phyloP scores from a whole-genome alignment of 768 basidiomycete genomes.

The Pisolithus sp. region DNA sequence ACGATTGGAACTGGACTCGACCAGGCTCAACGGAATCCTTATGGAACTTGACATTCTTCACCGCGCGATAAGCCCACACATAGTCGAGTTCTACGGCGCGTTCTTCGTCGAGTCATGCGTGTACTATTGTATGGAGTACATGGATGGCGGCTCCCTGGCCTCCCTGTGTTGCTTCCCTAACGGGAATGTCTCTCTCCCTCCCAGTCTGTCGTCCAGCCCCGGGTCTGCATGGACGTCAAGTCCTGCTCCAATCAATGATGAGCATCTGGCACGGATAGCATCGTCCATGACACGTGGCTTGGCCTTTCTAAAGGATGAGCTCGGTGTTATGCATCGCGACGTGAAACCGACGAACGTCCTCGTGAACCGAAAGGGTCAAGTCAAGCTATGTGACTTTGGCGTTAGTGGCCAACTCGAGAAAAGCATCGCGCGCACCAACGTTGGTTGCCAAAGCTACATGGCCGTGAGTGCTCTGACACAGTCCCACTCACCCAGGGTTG shows the following conservation, averaged over 20 bases:
- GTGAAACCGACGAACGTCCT: conserved; percentile 95
- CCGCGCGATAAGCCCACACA: conserved; percentile 83
- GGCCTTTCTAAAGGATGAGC: conserved; percentile 89
- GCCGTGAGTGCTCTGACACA: conserved; percentile 53
- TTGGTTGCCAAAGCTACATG: conserved; percentile 99
- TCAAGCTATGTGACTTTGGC: conserved; percentile 99
- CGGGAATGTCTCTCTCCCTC: conserved; percentile 29
- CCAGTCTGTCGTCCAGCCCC: conserved; percentile 26
- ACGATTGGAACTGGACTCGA: conserved; percentile 88
- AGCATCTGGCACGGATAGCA: conserved; percentile 78
- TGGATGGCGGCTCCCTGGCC: conserved; percentile 97
- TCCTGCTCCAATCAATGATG: conserved; percentile 50
- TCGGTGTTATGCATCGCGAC: conserved; percentile 82
- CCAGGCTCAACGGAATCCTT: conserved; percentile 91
- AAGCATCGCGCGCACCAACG: conserved; percentile 94
- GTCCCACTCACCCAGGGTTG: background rate
- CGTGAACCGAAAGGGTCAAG: conserved; percentile 77
- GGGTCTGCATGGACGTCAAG: conserved; percentile 31
- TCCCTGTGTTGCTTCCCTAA: conserved; percentile 50
- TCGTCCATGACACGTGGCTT: conserved; percentile 81
- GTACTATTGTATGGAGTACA: conserved; percentile 99
- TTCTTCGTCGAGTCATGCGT: conserved; percentile 99
- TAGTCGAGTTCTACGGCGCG: conserved; percentile 98
- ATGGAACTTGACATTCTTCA: conserved; percentile 99
- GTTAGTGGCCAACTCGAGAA: conserved; percentile 97